A percentile compares a stretch with the other conserved stretches of the same genome.
Evolutionary conservation across 768 basidiomycete genomes (phyloP).

Genomic region (Phaffia tasmanica): DNA sequence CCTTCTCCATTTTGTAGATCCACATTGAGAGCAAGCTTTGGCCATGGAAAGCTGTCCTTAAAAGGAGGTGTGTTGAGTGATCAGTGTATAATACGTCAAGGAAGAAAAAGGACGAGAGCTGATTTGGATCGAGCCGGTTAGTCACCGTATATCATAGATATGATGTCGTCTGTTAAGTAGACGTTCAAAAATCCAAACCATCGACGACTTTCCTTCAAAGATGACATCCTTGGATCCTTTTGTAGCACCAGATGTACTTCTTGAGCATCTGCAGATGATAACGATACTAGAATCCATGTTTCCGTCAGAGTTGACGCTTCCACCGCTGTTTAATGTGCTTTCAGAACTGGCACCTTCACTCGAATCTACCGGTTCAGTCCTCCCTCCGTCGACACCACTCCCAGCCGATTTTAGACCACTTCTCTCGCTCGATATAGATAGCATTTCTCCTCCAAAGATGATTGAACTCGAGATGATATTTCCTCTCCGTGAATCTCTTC

Average conservation of each 20-base stretch:
- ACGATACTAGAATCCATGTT: too few relatives aligned
- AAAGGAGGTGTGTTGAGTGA: not conserved
- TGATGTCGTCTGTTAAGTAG: not conserved
- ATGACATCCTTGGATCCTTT: too few relatives aligned
- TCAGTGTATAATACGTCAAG: not conserved
- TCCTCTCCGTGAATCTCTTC: not conserved
- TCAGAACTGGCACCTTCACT: too few relatives aligned
- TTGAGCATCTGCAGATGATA: too few relatives aligned
- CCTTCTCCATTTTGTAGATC: conserved; percentile 78
- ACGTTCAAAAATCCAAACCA: not conserved
- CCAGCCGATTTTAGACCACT: too few relatives aligned
- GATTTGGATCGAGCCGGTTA: not conserved
- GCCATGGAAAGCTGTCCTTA: not conserved
- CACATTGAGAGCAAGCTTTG: conserved; percentile 42
- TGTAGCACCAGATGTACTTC: too few relatives aligned
- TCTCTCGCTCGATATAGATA: too few relatives aligned
- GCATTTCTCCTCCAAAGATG: too few relatives aligned
- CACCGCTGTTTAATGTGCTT: too few relatives aligned
- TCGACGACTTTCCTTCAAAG: not conserved
- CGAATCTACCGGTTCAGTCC: too few relatives aligned
- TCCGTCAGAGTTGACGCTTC: too few relatives aligned
- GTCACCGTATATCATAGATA: not conserved
- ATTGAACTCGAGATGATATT: not conserved
- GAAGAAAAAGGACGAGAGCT: not conserved
- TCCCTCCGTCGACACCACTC: too few relatives aligned